Base-by-base conservation (phyloP, 495 filamentous ascomycete species). In the Evernia prunastri region DNA sequence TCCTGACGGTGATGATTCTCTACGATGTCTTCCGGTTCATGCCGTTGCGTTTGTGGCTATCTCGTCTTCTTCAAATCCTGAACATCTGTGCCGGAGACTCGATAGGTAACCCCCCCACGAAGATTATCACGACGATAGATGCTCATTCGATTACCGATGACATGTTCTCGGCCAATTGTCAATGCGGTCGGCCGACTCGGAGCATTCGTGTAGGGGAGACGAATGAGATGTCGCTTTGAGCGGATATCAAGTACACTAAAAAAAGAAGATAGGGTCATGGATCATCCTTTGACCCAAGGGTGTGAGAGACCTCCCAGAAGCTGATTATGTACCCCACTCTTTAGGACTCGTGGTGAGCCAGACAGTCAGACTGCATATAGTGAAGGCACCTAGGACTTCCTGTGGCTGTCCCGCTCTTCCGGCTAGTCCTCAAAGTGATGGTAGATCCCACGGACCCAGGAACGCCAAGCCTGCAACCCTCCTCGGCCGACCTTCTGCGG, bases 401-500 rank as follows among this genome's bases (percentile, higher is more conserved):
- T 29, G 27, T 53, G 49, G 27, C 27, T 53, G 11, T 53, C 31
- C 12, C 49, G 49, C 4, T 31, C 4, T 53, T 31, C 25, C 49
- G 49, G 31, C 25, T 31, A 53, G 27, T 6, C n/a, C 45, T 25
- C 27, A 53, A 53, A 18, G 1, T 53, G 25, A 54, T 33, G 51
- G 33, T 33, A 29, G 29, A 33, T 54, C 51, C 51, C 13, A 33
- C 13, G 29, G 12, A 33, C 12, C 49, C 25, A 11, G 9, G 6
- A 31, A 54, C 51, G 51, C 51, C 51, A 54, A 54, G 51, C 51
- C 51, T 33, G 51, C 51, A 54, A 29, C 12, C 27, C 17, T 17
- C 13, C 51, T 54, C 51, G 51, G 51, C 51, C 51, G 51, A 54
- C 29, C 33, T 54, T 33, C 51, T 54, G 51, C 51, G 51, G 3